Conservation (phyloP, 257 asterid species). For the Nicotiana tomentosiformis region DNA sequence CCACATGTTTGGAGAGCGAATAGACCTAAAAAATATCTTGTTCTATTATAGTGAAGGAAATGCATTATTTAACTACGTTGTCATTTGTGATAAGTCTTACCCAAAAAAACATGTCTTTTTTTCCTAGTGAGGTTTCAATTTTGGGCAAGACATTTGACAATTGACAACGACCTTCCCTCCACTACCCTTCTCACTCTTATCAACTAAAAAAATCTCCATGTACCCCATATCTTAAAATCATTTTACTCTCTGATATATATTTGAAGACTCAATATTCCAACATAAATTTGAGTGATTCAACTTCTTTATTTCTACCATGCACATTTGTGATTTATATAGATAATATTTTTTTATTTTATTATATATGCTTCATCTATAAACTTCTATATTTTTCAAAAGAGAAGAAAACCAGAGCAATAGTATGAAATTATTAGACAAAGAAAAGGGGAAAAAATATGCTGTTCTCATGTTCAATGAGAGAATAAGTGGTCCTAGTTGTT, state of each 20-base stretch:
- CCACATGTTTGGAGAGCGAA: background rate
- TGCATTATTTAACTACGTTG: background rate
- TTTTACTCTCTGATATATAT: background rate
- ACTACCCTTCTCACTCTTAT: background rate
- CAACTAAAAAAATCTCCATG: background rate
- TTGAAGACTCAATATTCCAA: background rate
- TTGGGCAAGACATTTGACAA: background rate
- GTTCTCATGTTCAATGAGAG: background rate
- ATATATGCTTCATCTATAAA: background rate
- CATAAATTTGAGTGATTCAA: background rate
- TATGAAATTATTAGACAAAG: background rate
- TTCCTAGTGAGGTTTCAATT: background rate
- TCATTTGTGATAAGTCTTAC: background rate
- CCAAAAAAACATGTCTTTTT: background rate
- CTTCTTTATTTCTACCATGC: background rate
- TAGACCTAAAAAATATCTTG: background rate
- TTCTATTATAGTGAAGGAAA: background rate
- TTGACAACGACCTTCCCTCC: background rate
- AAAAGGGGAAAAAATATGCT: background rate
- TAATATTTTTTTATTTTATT: too few relatives aligned
- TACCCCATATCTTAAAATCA: background rate
- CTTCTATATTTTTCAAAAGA: background rate
- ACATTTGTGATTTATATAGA: background rate
- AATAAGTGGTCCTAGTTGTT: background rate
- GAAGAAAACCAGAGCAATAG: too few relatives aligned